Conservation (phyloP, 768 basidiomycete genomes). For the Saitozyma sp. region DNA sequence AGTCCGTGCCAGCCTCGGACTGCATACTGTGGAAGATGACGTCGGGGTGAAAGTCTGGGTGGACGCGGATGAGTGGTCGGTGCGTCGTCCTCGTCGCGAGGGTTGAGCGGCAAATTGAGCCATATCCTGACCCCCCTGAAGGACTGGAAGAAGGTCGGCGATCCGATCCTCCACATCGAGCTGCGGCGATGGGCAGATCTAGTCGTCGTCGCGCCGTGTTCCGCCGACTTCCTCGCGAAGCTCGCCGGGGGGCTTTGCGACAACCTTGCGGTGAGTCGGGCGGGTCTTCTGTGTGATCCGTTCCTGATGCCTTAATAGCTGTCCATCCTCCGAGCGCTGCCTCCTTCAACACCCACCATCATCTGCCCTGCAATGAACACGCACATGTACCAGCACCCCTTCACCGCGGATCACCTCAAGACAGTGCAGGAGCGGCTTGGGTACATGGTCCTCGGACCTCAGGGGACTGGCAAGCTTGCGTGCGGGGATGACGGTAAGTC, state of each 20-base stretch:
- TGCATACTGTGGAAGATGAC: background rate
- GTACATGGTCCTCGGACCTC: slow-evolving; percentile 79
- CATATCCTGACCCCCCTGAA: slow-evolving; percentile 44
- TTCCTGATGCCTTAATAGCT: slow-evolving; percentile 51
- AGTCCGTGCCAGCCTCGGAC: slow-evolving; percentile 1
- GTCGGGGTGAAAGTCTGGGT: slow-evolving; percentile 72
- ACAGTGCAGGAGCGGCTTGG: slow-evolving; percentile 71
- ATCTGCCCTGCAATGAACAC: slow-evolving; percentile 99
- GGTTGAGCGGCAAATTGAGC: background rate
- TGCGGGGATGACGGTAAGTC: slow-evolving; percentile 81
- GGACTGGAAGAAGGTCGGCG: slow-evolving; percentile 74
- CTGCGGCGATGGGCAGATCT: slow-evolving; percentile 81
- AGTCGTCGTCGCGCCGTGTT: slow-evolving; percentile 91
- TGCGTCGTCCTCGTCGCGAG: slow-evolving; percentile 54
- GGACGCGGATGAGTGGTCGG: slow-evolving; percentile 90
- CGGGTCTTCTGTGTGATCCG: background rate
- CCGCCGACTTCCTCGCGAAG: slow-evolving; percentile 94
- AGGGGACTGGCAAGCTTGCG: slow-evolving; percentile 78
- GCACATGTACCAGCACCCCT: slow-evolving; percentile 91
- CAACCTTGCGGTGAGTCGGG: slow-evolving; percentile 64
- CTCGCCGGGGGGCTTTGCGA: slow-evolving; percentile 86
- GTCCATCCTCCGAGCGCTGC: slow-evolving; percentile 72
- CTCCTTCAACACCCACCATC: slow-evolving; percentile 80
- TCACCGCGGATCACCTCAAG: slow-evolving; percentile 80
- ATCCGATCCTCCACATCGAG: slow-evolving; percentile 95